phyloP scores from a whole-genome alignment of 805 yeast species.

The Torulaspora maleeae region DNA sequence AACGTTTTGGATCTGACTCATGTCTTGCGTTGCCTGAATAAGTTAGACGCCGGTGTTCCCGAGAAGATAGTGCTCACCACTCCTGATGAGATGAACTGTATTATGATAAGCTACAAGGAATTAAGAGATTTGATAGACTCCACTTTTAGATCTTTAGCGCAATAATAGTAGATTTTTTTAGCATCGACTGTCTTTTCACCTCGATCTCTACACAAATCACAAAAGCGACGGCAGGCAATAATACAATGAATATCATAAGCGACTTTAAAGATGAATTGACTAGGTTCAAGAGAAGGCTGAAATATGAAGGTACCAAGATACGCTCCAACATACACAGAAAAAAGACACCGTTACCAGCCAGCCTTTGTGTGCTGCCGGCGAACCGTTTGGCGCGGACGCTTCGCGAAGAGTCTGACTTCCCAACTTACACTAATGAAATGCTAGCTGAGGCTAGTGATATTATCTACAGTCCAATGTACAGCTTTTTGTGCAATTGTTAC shows the following conservation, averaged over 20 bases:
- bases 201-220: not conserved
- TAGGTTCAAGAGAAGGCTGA: constrained; percentile 1
- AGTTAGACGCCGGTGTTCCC: constrained; percentile 86
- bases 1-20: constrained; percentile 80
- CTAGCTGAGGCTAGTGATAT: constrained; percentile 8
- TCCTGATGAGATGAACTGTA: constrained; percentile 78
- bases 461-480: not conserved
- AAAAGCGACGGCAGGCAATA: not conserved
- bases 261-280: constrained; percentile 1
- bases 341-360: constrained; percentile 7
- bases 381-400: constrained; percentile 9
- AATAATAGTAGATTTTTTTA: constrained; percentile 11
- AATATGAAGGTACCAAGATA: constrained; percentile 7
- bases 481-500: constrained; percentile 3
- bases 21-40: constrained; percentile 73
- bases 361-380: constrained; percentile 6
- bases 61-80: constrained; percentile 78
- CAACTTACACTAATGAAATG: constrained; percentile 4
- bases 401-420: constrained; percentile 4
- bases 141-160: constrained; percentile 48
- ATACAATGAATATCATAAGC: not conserved
- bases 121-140: constrained; percentile 65
- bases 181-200: not conserved
- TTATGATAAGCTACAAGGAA: constrained; percentile 82
- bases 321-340: constrained; percentile 9